phyloP scores from a whole-genome alignment of 2,329 filamentous ascomycete species.

The Talaromyces sp. region DNA sequence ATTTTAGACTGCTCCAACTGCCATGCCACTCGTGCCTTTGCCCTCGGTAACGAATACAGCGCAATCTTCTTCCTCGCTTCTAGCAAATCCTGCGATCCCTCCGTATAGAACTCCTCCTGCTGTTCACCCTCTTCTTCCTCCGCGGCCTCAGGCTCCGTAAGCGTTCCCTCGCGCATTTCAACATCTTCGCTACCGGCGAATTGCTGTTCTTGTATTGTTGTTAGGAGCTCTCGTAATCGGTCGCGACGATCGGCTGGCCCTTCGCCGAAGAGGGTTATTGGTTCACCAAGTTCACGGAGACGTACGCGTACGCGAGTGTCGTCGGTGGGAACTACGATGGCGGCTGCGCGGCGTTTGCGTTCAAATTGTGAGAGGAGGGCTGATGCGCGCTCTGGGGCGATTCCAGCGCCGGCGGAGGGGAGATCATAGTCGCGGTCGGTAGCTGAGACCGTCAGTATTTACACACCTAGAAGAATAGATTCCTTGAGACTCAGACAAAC shows the following conservation, averaged over 20 bases:
- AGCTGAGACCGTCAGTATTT: conserved; percentile 39
- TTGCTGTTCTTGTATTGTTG: conserved; percentile 64
- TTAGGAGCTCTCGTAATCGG: conserved; percentile 75
- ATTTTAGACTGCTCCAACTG: conserved; percentile 80
- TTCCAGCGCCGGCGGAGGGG: conserved; percentile 60
- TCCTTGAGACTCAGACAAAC: conserved; percentile 34
- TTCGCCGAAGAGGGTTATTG: conserved; percentile 91
- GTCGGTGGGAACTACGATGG: conserved; percentile 89
- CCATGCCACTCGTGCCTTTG: conserved; percentile 69
- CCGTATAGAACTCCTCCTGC: conserved; percentile 93
- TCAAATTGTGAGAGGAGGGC: conserved; percentile 84
- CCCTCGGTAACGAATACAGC: conserved; percentile 75
- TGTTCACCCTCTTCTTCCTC: conserved; percentile 71
- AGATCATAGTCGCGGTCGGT: conserved; percentile 83
- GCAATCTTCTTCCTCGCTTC: conserved; percentile 76
- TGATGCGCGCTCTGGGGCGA: conserved; percentile 75
- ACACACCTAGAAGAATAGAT: neutral
- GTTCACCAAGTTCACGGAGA: conserved; percentile 83
- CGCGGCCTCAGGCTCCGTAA: conserved; percentile 50
- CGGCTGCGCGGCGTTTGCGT: conserved; percentile 81
- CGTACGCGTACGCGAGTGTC: conserved; percentile 78
- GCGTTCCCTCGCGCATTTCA: conserved; percentile 53
- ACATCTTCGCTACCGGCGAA: conserved; percentile 43
- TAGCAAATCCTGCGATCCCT: conserved; percentile 70
- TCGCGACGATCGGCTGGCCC: conserved; percentile 80